A percentile compares a stretch with the other conserved stretches of the same genome.
phyloP scores from a whole-genome alignment of 2,329 filamentous ascomycete species.

The Paracorniculantispora psalliotae region DNA sequence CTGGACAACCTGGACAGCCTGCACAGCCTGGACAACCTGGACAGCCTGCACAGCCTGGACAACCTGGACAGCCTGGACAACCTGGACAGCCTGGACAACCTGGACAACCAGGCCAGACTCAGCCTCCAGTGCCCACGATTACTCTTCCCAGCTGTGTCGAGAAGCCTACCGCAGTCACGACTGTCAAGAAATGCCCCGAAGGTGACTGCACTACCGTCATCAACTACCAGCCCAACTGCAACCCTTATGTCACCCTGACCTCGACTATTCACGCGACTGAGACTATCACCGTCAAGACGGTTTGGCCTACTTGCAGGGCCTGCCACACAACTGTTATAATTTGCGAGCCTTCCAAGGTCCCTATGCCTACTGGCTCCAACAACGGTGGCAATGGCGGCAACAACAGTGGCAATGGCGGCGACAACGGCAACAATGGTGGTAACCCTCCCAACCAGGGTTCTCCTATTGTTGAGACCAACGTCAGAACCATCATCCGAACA shows the following conservation, averaged over 20 bases:
- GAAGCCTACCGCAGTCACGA: not conserved
- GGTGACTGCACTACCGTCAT: slow-evolving; percentile 18
- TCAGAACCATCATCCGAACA: not conserved
- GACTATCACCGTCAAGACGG: slow-evolving; percentile 19
- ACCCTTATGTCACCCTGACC: slow-evolving; percentile 21
- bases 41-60: too few species aligned
- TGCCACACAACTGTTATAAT: slow-evolving; percentile 23
- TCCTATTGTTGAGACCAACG: not conserved
- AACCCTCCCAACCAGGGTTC: not conserved
- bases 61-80: not conserved
- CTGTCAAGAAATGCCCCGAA: not conserved
- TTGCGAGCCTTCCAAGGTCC: slow-evolving; percentile 18
- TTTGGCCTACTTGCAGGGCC: slow-evolving; percentile 18
- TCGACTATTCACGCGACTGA: slow-evolving; percentile 13
- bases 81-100: not conserved
- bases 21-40: not conserved
- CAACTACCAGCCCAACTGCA: slow-evolving; percentile 22
- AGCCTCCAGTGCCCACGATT: not conserved
- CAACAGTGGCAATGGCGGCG: not conserved
- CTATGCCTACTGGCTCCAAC: not conserved
- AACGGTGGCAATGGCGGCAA: not conserved
- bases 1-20: not conserved
- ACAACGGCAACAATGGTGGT: not conserved
- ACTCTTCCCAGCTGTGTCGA: not conserved
- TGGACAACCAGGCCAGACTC: not conserved